Evolutionary conservation across 2,329 filamentous ascomycete species (phyloP), one percentile per base, ranked within the genome.

Genomic region (Fusarium caatingaense): DNA sequence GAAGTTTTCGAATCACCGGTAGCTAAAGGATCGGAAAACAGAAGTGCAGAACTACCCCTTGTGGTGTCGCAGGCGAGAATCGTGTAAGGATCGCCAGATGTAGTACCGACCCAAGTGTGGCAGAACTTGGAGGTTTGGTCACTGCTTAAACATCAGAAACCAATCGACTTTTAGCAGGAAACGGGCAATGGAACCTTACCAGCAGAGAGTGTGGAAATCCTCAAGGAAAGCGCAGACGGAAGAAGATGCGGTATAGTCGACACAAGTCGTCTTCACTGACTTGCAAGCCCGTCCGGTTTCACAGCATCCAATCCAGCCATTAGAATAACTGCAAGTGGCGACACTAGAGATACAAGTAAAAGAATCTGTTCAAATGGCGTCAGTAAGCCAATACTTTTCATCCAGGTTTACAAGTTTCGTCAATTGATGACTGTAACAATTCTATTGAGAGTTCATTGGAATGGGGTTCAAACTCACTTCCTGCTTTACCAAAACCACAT

Each of bases 121-220:
- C 78, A 80, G 18, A 68, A 56, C 12, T 66, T 60, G 12, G 56
- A 37, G 11, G 64, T 41, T 3, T 53, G 37, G 16, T 56, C 69
- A 56, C 74, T 77, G 20, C n/a, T 42, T 10, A 13, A 5, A 23
- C 27, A 55, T 73, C 48, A 73, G 64, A 28, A 56, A 49, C 21
- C 21, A 25, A 32, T 32, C 20, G 18, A 12, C 20, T 20, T 18
- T 23, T 10, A 34, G 27, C 13, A 11, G 21, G 8, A 21, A 11
- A 12, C 20, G 10, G 13, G 13, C 30, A 30, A 56, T 32, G 11
- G 42, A 34, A 10, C 60, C 74, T 49, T 71, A 80, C 79, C 79
- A 80, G 74, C 79, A 80, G 18, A 80, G 65, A 5, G 78, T 80
- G 49, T 80, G 78, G 30, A 70, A 77, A 49, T 80, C 76, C 6